phyloP scores from a whole-genome alignment of 1,284 basidiomycete genomes.

The Pseudozyma flocculosa region DNA sequence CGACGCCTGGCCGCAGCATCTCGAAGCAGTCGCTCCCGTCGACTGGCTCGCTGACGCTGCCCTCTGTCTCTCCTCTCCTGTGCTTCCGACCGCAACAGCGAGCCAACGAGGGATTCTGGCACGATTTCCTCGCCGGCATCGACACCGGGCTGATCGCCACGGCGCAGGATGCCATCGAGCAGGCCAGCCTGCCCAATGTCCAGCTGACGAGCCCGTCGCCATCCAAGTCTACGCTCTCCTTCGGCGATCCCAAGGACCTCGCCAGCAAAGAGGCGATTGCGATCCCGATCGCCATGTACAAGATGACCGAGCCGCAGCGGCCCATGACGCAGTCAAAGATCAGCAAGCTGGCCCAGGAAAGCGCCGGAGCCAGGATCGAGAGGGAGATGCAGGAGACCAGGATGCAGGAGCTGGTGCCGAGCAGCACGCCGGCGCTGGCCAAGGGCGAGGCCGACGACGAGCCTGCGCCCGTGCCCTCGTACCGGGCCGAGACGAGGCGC shows the following conservation, averaged over 20 bases:
- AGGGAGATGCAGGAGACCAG: conserved; percentile 6
- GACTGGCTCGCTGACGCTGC: too few relatives aligned
- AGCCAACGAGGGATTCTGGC: conserved; percentile 76
- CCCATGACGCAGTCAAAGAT: conserved; percentile 68
- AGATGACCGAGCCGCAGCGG: conserved; percentile 73
- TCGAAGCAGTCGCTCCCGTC: too few relatives aligned
- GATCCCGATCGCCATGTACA: conserved; percentile 75
- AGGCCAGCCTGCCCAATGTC: conserved; percentile 34
- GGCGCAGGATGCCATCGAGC: conserved; percentile 30
- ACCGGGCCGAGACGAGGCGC: conserved; percentile 22
- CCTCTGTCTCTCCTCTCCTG: not conserved
- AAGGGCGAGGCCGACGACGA: not conserved
- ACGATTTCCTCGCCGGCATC: conserved; percentile 63
- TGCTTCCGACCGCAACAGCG: conserved; percentile 60
- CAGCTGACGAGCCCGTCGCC: conserved; percentile 39
- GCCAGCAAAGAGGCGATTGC: conserved; percentile 70
- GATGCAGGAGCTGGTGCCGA: conserved; percentile 3
- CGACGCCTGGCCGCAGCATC: not conserved
- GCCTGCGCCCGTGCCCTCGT: not conserved
- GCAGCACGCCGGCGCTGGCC: not conserved
- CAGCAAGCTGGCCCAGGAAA: conserved; percentile 36
- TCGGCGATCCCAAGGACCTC: conserved; percentile 38
- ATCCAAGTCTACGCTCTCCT: conserved; percentile 28
- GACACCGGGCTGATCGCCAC: conserved; percentile 63
- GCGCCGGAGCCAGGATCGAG: conserved; percentile 13